phyloP scores from a whole-genome alignment of 202 grass and related monocot species.

The Cymbopogon flexuosus region DNA sequence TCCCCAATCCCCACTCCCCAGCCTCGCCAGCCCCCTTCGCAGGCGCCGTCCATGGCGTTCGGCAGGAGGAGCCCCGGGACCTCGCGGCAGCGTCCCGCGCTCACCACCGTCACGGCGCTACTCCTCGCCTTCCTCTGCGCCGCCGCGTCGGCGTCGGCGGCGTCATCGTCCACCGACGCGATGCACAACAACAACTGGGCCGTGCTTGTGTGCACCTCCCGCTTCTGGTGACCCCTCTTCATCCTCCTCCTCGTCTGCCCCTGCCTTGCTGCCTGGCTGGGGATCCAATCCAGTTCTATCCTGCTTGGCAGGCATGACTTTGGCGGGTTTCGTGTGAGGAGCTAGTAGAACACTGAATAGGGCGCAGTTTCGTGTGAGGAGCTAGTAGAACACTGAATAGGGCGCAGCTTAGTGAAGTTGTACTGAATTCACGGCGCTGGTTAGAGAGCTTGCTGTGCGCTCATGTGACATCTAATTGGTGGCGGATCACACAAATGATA shows the following conservation, averaged over 20 bases:
- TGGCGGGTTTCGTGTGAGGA: not conserved
- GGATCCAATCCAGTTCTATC: constrained; percentile 1
- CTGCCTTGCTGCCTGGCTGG: not conserved
- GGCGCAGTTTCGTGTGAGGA: too few relatives aligned
- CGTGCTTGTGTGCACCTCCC: constrained; percentile 86
- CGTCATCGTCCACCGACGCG: constrained; percentile 26
- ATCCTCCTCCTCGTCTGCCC: not conserved
- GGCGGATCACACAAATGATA: not conserved
- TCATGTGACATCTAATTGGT: not conserved
- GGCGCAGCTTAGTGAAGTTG: too few relatives aligned
- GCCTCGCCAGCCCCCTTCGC: not conserved
- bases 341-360: not conserved
- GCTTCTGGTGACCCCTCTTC: constrained; percentile 68
- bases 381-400: too few relatives aligned
- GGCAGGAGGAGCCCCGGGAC: not conserved
- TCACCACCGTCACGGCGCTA: not conserved
- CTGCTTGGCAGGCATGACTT: not conserved
- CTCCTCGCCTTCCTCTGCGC: constrained; percentile 18
- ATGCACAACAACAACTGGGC: constrained; percentile 99
- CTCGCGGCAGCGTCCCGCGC: not conserved
- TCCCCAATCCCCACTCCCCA: not conserved
- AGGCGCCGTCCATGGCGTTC: constrained; percentile 37
- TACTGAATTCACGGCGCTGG: not conserved
- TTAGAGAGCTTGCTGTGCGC: not conserved
- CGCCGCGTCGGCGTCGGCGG: not conserved